A percentile compares a stretch with the other conserved stretches of the same genome.
Evolutionary conservation across 2,329 filamentous ascomycete genomes (phyloP).

Genomic region (Leptographium lundbergii): DNA sequence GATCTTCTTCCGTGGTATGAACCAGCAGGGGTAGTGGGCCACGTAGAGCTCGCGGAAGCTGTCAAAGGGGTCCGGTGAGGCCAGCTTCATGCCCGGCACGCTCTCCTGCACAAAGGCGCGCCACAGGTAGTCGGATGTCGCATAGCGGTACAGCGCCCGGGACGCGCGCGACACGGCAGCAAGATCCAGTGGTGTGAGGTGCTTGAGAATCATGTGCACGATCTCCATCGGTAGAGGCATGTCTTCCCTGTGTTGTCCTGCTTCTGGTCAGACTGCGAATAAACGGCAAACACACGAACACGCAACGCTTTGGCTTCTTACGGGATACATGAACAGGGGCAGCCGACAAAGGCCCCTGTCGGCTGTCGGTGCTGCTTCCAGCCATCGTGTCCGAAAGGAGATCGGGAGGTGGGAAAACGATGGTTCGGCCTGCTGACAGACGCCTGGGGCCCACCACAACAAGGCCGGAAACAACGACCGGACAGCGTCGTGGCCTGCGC

Average conservation of each 20-base stretch:
- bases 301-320: no score
- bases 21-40: conserved; percentile 72
- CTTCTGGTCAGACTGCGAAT: background rate
- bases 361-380: no score
- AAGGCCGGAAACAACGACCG: background rate
- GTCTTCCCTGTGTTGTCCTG: no score
- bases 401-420: no score
- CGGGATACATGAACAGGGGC: no score
- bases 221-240: conserved; percentile 57
- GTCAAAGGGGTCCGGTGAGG: conserved; percentile 41
- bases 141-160: conserved; percentile 43
- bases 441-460: no score
- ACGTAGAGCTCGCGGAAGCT: conserved; percentile 62
- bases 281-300: background rate
- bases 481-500: no score
- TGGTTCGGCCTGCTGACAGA: no score
- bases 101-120: conserved; percentile 54
- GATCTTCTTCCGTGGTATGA: conserved; percentile 63
- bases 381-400: no score
- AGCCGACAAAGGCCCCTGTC: no score
- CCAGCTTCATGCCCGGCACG: conserved; percentile 43
- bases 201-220: conserved; percentile 56
- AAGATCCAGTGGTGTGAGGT: conserved; percentile 54
- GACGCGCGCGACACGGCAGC: conserved; percentile 47
- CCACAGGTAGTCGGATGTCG: conserved; percentile 60